Percentiles rank a stretch among this genome's conserved stretches.
Evolutionary conservation across 768 basidiomycete genomes (phyloP).

Genomic region (Hypholoma sublateritium): DNA sequence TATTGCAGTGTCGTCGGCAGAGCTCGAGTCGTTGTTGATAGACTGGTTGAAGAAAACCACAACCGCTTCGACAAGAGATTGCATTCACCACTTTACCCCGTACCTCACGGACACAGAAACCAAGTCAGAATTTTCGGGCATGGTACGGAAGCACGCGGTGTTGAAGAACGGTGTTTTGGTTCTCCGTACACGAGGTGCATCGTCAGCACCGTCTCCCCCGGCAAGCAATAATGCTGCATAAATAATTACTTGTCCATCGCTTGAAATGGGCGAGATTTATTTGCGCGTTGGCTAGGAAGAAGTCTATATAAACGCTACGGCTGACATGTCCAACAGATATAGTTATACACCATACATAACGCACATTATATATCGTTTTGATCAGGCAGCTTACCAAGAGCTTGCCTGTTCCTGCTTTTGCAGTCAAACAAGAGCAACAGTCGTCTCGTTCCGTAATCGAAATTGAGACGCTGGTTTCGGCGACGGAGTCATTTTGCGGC

Average conservation of each 20-base stretch:
- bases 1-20: slow-evolving; percentile 43
- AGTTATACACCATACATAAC: too few species aligned
- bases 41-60: slow-evolving; percentile 73
- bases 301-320: too few species aligned
- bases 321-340: too few species aligned
- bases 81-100: slow-evolving; percentile 77
- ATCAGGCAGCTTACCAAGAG: too few species aligned
- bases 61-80: slow-evolving; percentile 75
- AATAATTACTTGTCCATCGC: neutral
- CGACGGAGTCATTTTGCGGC: too few species aligned
- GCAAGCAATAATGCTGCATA: slow-evolving; percentile 12
- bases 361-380: too few species aligned
- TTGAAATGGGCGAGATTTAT: neutral
- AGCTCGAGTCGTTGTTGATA: slow-evolving; percentile 67
- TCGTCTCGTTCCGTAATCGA: too few species aligned
- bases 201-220: slow-evolving; percentile 36
- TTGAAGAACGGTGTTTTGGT: slow-evolving; percentile 66
- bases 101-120: slow-evolving; percentile 69
- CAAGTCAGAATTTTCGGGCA: slow-evolving; percentile 72
- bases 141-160: slow-evolving; percentile 79
- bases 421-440: too few species aligned
- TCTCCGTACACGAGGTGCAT: slow-evolving; percentile 35
- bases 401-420: too few species aligned
- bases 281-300: neutral
- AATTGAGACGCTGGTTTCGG: too few species aligned